Evolutionary conservation across 495 filamentous ascomycete genomes (phyloP).

Genomic region (Rhypophila decipiens): DNA sequence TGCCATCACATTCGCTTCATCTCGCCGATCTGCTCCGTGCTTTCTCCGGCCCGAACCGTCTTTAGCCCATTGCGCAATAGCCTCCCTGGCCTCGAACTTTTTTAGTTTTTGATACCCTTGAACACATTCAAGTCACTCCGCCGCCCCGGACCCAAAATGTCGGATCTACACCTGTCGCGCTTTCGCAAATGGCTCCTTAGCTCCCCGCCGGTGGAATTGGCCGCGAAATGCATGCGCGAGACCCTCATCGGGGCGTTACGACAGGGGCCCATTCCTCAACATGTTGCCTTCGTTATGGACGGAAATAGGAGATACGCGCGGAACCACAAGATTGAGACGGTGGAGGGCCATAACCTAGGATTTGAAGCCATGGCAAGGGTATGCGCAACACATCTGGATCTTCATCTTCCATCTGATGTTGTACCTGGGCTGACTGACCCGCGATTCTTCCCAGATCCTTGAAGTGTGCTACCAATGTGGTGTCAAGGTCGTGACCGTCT

Average conservation of each 20-base stretch:
- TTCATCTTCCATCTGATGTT: conserved; percentile 4
- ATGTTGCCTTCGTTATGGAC: conserved; percentile 98
- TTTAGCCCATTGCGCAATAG: too few relatives aligned
- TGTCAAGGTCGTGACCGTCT: conserved; percentile 91
- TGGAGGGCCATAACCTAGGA: conserved; percentile 93
- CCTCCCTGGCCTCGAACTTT: too few relatives aligned
- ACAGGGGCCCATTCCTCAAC: conserved; percentile 85
- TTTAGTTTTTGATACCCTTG: too few relatives aligned
- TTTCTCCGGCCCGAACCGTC: too few relatives aligned
- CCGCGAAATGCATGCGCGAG: conserved; percentile 62
- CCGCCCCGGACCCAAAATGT: conserved; percentile 33
- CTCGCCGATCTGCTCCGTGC: too few relatives aligned
- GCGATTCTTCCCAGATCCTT: conserved; percentile 68
- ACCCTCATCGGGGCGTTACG: conserved; percentile 79
- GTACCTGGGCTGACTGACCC: too few relatives aligned
- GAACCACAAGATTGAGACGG: conserved; percentile 85
- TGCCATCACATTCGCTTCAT: too few relatives aligned
- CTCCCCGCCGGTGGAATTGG: conserved; percentile 86
- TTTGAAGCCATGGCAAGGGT: conserved; percentile 90
- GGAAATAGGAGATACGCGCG: conserved; percentile 90
- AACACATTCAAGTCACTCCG: too few relatives aligned
- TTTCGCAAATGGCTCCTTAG: conserved; percentile 80
- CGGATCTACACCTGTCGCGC: conserved; percentile 58
- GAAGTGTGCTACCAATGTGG: conserved; percentile 97
- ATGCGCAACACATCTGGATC: conserved; percentile 10